Conservation (phyloP, 2,329 filamentous ascomycete genomes). For the Cladophialophora carrionii region DNA sequence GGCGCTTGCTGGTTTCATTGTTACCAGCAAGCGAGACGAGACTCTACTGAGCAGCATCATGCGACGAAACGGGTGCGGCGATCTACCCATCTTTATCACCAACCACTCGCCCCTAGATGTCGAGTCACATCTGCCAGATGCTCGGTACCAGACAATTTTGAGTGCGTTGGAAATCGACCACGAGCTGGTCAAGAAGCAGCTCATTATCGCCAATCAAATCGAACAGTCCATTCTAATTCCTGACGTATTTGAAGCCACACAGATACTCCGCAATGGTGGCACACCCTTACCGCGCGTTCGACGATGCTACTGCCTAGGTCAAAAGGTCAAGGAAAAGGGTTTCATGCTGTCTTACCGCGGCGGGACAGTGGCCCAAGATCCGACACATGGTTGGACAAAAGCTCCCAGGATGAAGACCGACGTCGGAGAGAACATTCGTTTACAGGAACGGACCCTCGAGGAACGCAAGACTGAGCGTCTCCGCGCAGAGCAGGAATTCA, state of each 20-base stretch:
- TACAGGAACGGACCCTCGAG: constrained; percentile 54
- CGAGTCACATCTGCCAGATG: constrained; percentile 71
- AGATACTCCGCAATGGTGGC: constrained; percentile 64
- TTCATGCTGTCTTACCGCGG: constrained; percentile 59
- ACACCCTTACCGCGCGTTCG: constrained; percentile 65
- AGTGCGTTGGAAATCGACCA: constrained; percentile 79
- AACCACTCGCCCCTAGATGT: constrained; percentile 60
- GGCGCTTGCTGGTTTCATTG: constrained; percentile 75
- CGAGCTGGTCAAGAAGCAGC: constrained; percentile 72
- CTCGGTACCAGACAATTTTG: constrained; percentile 73
- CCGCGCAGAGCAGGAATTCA: constrained; percentile 56
- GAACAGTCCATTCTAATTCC: constrained; percentile 83
- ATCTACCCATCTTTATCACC: constrained; percentile 65
- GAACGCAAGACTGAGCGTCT: constrained; percentile 61
- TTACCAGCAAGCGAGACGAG: constrained; percentile 76
- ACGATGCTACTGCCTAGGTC: constrained; percentile 66
- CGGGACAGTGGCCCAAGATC: constrained; percentile 56
- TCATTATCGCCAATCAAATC: constrained; percentile 80
- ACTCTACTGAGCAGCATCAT: constrained; percentile 69
- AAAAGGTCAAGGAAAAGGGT: constrained; percentile 66
- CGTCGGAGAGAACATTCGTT: constrained; percentile 66
- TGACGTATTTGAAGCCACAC: constrained; percentile 66
- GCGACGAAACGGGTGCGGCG: constrained; percentile 56
- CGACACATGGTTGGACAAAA: constrained; percentile 58
- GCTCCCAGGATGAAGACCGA: constrained; percentile 79